Percentiles rank a stretch among this genome's conserved stretches.
Evolutionary conservation across 2,329 filamentous ascomycete genomes (phyloP).

Genomic region (Nothophoma quercina): DNA sequence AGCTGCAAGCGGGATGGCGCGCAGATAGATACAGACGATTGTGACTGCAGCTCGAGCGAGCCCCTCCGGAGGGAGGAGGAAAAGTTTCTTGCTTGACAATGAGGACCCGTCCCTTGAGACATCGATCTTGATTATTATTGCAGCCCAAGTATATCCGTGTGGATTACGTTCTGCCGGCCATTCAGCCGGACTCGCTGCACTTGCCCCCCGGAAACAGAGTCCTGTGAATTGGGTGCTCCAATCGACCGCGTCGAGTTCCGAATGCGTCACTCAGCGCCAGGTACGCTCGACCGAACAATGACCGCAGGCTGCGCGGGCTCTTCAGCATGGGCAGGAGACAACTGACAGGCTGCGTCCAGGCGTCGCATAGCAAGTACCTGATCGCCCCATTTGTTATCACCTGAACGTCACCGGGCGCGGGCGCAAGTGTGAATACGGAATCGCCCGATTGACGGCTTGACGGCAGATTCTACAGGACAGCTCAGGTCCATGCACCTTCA

Average conservation of each 20-base stretch:
- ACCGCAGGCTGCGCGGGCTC: conserved; percentile 39
- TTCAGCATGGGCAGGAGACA: conserved; percentile 54
- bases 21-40: not conserved
- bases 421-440: conserved; percentile 25
- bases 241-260: conserved; percentile 32
- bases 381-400: conserved; percentile 2
- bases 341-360: conserved; percentile 30
- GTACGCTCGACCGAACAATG: conserved; percentile 28
- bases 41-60: conserved; percentile 15
- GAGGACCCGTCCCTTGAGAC: no score
- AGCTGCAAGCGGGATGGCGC: conserved; percentile 16
- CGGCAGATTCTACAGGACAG: not conserved
- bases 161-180: not conserved
- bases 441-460: conserved; percentile 19
- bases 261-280: conserved; percentile 41
- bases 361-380: conserved; percentile 5
- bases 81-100: no score
- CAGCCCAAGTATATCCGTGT: no score
- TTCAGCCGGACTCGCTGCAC: not conserved
- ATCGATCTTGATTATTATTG: no score
- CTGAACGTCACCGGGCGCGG: conserved; percentile 15
- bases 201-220: not conserved
- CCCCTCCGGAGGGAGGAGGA: conserved; percentile 10
- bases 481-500: conserved; percentile 43
- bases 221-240: conserved; percentile 29